Evolutionary conservation across 78 protist species (phyloP).

Genomic region (Goniomonas avonlea): DNA sequence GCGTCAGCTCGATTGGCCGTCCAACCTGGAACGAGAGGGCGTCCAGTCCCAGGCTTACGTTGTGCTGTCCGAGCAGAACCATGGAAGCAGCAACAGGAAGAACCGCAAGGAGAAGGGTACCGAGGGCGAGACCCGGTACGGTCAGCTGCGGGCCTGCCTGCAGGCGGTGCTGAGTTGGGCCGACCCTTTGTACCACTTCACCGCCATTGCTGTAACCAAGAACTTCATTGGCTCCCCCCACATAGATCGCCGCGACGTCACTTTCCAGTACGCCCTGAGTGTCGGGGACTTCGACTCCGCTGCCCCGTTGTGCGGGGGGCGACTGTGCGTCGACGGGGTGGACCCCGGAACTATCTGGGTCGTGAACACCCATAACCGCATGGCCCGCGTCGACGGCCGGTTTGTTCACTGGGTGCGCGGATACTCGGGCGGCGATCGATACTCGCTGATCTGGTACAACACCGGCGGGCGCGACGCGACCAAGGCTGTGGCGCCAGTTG

Average conservation of each 20-base stretch:
- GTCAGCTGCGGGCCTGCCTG: too few species aligned
- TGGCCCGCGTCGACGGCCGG: neutral
- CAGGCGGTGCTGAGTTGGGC: too few species aligned
- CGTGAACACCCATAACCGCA: neutral
- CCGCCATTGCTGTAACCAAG: neutral
- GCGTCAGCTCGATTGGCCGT: too few species aligned
- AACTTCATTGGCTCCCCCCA: neutral
- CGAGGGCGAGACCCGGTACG: too few species aligned
- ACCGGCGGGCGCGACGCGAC: too few species aligned
- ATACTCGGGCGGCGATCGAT: neutral
- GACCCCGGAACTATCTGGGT: too few species aligned
- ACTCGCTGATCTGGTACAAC: neutral
- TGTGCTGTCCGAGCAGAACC: too few species aligned
- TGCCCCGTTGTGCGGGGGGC: neutral
- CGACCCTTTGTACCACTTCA: neutral
- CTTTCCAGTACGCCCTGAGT: neutral
- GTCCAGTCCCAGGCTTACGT: too few species aligned
- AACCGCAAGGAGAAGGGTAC: too few species aligned
- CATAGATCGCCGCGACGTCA: neutral
- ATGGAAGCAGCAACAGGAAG: too few species aligned
- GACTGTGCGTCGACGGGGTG: neutral
- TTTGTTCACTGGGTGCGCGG: neutral
- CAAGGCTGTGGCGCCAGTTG: too few species aligned
- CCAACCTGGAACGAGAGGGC: too few species aligned
- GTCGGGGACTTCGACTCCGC: neutral